These are phyloP conservation scores for Cylindrotheca closterium DNA, from an alignment of 108 stramenopile genomes.

Conservation along the genomic window DNA sequence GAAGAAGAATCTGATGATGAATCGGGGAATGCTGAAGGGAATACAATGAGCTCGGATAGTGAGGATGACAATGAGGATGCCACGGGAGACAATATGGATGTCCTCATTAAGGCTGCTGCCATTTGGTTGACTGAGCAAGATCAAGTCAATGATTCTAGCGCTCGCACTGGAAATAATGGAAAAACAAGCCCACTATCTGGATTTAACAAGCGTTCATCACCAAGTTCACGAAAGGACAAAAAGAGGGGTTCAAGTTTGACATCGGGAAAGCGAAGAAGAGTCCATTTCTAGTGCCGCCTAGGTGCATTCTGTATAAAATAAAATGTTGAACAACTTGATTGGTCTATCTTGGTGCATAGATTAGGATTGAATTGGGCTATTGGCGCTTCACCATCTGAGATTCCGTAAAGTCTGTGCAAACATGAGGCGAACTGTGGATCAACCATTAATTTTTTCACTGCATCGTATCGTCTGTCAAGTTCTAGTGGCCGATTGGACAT, in stretches of 20 bases:
- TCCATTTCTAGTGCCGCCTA: slow-evolving; percentile 24
- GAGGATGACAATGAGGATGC: slow-evolving; percentile 38
- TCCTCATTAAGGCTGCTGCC: slow-evolving; percentile 77
- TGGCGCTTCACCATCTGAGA: too few relatives aligned
- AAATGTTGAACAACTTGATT: too few relatives aligned
- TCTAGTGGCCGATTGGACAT: too few relatives aligned
- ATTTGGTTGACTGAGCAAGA: slow-evolving; percentile 82
- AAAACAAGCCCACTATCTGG: slow-evolving; percentile 29
- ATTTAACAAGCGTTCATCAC: slow-evolving; percentile 17
- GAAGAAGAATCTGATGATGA: slow-evolving; percentile 27
- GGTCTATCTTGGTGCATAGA: too few relatives aligned
- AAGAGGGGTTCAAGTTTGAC: slow-evolving; percentile 24
- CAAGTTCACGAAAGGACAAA: slow-evolving; percentile 8
- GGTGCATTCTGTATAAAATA: neutral
- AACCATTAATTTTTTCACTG: too few relatives aligned
- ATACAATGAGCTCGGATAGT: slow-evolving; percentile 28
- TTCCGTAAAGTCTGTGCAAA: too few relatives aligned
- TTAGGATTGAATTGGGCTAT: too few relatives aligned
- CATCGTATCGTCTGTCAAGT: too few relatives aligned
- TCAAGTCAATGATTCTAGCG: slow-evolving; percentile 21
- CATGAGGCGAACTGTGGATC: too few relatives aligned
- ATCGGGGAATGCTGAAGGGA: slow-evolving; percentile 23
- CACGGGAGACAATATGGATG: slow-evolving; percentile 54
- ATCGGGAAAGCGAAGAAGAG: slow-evolving; percentile 33
- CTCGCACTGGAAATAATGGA: slow-evolving; percentile 13